Base-by-base conservation (phyloP, 1,284 basidiomycete species). In the Ceratobasidium sp. region DNA sequence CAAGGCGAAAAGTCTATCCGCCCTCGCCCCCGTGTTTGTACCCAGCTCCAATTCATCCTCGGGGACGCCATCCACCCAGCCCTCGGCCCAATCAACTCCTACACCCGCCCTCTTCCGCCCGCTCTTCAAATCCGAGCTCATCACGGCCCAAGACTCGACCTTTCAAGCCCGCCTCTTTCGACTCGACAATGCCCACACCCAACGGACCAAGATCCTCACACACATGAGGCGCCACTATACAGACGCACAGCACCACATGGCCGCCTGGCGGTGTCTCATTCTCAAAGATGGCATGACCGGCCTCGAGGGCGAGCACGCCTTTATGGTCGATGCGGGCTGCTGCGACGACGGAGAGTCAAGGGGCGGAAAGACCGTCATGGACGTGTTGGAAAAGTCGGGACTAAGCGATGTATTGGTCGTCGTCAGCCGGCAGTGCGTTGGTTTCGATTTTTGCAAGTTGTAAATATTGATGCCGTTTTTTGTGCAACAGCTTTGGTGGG, bases 191-290 rank as follows among this genome's bases (percentile, higher is more conserved):
- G 14, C 88, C 87, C 11, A 79, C 81, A 1, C 85, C 85, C 84
- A 6, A 85, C 87, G 66, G 90, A 87, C 3, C 83, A 81, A 53
- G 80, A 81, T 29, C 83, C 83, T 22, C 80, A 87, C 22, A 82
- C 84, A 49, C 84, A 91, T 78, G 81, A 89, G 46, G 86, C 85
- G 74, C 80, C 86, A 74, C 85, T 89, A 85, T 59, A 86, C 85
- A 34, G 66, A 69, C 27, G 88, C 91, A n/a, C 83, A 88, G 46
- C 88, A 94, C 80, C 87, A 92, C 81, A 89, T 93, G 72, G 81
- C 86, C 62, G 90, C 89, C 14, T 91, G 91, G 90, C 84, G 94
- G 74, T 90, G 89, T 79, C 92, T 94, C 88, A 84, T 85, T 0
- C 82, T 92, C 72, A 92, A 90, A 81, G 79, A 83, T 5, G 90